phyloP scores from a whole-genome alignment of 805 yeast species.

The Metschnikowia colocasiae region DNA sequence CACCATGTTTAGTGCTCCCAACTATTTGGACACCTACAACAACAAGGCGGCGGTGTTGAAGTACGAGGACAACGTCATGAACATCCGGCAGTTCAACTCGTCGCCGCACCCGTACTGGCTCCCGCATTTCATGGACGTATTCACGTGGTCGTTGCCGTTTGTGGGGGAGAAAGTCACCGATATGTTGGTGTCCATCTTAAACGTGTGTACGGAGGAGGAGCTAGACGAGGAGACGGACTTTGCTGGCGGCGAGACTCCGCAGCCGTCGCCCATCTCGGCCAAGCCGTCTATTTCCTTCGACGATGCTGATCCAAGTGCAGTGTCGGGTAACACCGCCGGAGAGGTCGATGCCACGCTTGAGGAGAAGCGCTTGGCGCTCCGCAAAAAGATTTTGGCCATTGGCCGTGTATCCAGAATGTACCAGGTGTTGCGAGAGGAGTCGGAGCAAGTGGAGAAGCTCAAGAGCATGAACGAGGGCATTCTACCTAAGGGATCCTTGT shows the following conservation, averaged over 20 bases:
- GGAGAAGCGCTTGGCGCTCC: slow-evolving; percentile 49
- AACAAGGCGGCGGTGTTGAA: slow-evolving; percentile 94
- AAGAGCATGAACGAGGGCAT: slow-evolving; percentile 70
- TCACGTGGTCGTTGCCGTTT: slow-evolving; percentile 95
- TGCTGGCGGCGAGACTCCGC: slow-evolving; percentile 30
- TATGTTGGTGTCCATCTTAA: slow-evolving; percentile 82
- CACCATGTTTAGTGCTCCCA: slow-evolving; percentile 94
- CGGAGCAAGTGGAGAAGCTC: slow-evolving; percentile 78
- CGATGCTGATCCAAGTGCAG: slow-evolving; percentile 3
- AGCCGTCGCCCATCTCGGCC: slow-evolving; percentile 23
- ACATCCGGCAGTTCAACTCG: slow-evolving; percentile 88
- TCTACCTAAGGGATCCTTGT: slow-evolving; percentile 80
- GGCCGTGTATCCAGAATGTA: slow-evolving; percentile 96
- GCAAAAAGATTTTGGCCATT: slow-evolving; percentile 89
- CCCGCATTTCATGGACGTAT: slow-evolving; percentile 95
- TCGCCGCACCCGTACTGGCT: slow-evolving; percentile 96
- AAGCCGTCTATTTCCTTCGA: slow-evolving; percentile 8
- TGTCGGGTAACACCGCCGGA: background rate
- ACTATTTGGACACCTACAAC: slow-evolving; percentile 85
- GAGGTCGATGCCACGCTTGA: slow-evolving; percentile 21
- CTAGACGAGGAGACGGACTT: slow-evolving; percentile 69
- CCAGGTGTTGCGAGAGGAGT: slow-evolving; percentile 79
- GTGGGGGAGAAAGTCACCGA: slow-evolving; percentile 96
- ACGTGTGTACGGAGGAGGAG: slow-evolving; percentile 94
- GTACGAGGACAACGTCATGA: slow-evolving; percentile 89